A percentile compares a stretch with the other conserved stretches of the same genome.
phyloP scores from a whole-genome alignment of 768 basidiomycete genomes.

The Coprinopsis cinerea region DNA sequence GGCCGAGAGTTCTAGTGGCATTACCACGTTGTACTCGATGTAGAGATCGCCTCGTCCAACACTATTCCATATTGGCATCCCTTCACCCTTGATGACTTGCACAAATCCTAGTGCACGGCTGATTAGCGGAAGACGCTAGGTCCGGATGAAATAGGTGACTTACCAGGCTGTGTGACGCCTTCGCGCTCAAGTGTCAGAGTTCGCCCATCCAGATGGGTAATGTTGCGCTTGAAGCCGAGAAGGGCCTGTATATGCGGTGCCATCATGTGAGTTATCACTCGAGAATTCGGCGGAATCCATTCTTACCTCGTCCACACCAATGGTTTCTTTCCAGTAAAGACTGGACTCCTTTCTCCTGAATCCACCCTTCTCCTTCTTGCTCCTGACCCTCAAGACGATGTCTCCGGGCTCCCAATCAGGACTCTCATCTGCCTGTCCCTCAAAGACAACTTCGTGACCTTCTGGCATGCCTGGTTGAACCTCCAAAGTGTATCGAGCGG shows the following conservation, averaged over 20 bases:
- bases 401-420: conserved; percentile 97
- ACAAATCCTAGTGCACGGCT: conserved; percentile 58
- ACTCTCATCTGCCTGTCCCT: conserved; percentile 94
- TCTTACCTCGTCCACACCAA: conserved; percentile 83
- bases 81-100: conserved; percentile 80
- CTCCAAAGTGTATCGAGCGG: conserved; percentile 79
- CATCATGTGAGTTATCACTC: background rate
- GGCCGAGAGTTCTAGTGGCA: conserved; percentile 68
- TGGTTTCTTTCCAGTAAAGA: conserved; percentile 87
- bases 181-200: conserved; percentile 60
- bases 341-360: conserved; percentile 89
- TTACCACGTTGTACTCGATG: conserved; percentile 88
- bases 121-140: background rate
- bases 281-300: background rate
- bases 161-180: conserved; percentile 90
- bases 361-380: conserved; percentile 68
- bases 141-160: conserved; percentile 15
- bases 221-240: conserved; percentile 90
- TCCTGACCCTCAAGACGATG: conserved; percentile 79
- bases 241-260: conserved; percentile 55
- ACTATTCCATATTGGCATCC: conserved; percentile 73
- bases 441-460: conserved; percentile 87
- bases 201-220: conserved; percentile 91
- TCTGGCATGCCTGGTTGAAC: conserved; percentile 87
- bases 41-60: conserved; percentile 73